Evolutionary conservation across 2,329 filamentous ascomycete genomes (phyloP).

Genomic region (Epichloe brachyelytri): DNA sequence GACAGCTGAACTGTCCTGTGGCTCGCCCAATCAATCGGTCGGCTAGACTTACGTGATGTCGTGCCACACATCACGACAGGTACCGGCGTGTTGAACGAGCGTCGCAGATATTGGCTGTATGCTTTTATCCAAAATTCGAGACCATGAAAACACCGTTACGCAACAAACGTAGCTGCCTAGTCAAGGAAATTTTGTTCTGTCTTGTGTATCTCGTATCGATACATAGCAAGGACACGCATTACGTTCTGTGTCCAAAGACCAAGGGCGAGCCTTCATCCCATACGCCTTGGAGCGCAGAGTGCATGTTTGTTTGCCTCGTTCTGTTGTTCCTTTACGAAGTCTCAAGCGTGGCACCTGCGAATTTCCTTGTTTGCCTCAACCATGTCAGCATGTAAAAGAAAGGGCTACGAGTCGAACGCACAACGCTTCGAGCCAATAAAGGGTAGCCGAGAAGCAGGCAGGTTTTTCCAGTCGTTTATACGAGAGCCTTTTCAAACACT

Average conservation of each 20-base stretch:
- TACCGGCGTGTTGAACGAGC: too few relatives aligned
- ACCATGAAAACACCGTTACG: background rate
- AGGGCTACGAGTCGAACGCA: too few relatives aligned
- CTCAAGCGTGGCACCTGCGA: too few relatives aligned
- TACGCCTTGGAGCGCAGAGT: background rate
- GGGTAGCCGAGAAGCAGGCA: too few relatives aligned
- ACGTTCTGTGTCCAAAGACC: too few relatives aligned
- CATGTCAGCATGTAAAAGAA: too few relatives aligned
- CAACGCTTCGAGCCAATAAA: too few relatives aligned
- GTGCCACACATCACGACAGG: background rate
- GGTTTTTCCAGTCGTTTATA: background rate
- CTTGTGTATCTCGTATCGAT: background rate
- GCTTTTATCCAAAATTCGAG: background rate
- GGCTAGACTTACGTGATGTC: background rate
- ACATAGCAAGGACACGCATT: background rate
- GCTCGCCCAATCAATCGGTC: background rate
- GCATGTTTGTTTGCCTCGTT: background rate
- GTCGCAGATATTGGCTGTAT: background rate
- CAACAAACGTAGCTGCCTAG: background rate
- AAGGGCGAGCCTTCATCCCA: too few relatives aligned
- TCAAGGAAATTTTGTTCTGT: background rate
- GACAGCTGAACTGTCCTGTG: background rate
- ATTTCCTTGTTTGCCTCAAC: too few relatives aligned
- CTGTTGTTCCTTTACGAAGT: too few relatives aligned
- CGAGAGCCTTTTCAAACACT: conserved; percentile 16